Evolutionary conservation across 352 stramenopile genomes (phyloP), one percentile per base, ranked within the genome.

Genomic region (Globisporangium echinulatum): DNA sequence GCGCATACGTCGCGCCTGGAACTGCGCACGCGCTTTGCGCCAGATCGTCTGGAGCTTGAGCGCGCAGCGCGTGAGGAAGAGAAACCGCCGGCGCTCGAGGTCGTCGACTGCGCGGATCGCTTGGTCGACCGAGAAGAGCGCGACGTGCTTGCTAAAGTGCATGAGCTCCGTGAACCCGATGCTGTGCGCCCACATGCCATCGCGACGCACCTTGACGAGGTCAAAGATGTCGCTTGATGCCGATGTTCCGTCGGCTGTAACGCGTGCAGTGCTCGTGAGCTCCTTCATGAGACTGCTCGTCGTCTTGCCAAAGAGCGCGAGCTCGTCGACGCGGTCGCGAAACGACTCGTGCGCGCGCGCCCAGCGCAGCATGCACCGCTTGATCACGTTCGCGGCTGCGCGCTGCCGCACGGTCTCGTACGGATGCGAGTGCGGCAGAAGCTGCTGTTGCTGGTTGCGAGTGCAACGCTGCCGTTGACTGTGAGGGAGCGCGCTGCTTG

Each of bases 11-110:
- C 76, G 65, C 7, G 68, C 71, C 43, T 70, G 66, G 42, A 88
- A 66, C 17, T 68, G 54, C 15, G 72, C 66, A n/a, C 69, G 66
- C 14, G 75, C 75, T 48, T 74, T 79, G 14, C 75, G 68, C 80
- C 80, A 90, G 39, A 79, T 68, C 14, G 55, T 67, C 69, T 90
- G 81, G 7, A 90, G 69, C 63, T 88, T 90, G 37, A 87, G 59
- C 7, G 67, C 64, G 38, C 78, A 85, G 0, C 81, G 73, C 11
- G 69, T 56, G 43, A 79, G 59, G 38, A 75, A 76, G 38, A 90
- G 62, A 25, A 70, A 72, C 10, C 74, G 73, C 39, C 83, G 85
- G 58, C 56, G 64, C 39, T 80, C 70, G n/a, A 88, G 67, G 39
- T 75, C 72, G n/a, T 83, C 73, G 10, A 88, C 68, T 8, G 69